Evolutionary conservation across 306 rosid species (phyloP), one percentile per base, ranked within the genome.

Genomic region (Ammopiptanthus mongolicus): DNA sequence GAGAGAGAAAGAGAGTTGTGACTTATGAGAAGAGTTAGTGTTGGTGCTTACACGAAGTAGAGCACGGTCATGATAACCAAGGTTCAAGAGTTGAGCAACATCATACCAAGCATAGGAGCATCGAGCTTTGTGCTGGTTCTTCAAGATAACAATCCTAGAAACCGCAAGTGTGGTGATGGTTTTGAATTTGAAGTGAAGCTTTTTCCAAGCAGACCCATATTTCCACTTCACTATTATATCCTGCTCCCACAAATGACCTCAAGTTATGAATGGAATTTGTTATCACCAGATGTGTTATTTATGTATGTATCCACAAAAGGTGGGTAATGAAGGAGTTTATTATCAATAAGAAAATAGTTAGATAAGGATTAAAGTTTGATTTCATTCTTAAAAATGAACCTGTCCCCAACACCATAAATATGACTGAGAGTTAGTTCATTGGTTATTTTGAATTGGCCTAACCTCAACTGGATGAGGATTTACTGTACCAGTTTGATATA

Each of bases 181-280:
- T 64, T 75, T 82, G 46, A 91, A 42, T 58, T 91, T 91, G 15
- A 81, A 61, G 59, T 57, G 59, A 83, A 86, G 78, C 78, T 83
- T 75, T 87, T 91, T 9, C 88, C 85, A 5, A 87, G 72, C 48
- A 86, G 69, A 41, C 92, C 97, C 97, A 91, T 86, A 6, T 78
- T 68, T 74, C 53, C 15, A 42, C 75, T 71, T 48, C 58, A 57
- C n/a, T n/a, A n/a, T n/a, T n/a, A n/a, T n/a, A n/a, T n/a, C n/a
- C n/a, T n/a, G 76, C 41, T 28, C 8, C 59, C 8, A 52, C 21
- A 6, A 11, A 41, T 41, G 22, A 14, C 3, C 15, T 25, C 4
- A 12, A 15, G 57, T 42, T 31, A 29, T 51, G 15, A 31, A 29
- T 74, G 17, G 64, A 66, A 33, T 34, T 56, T 65, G 74, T 5